Conservation (phyloP, 2,329 filamentous ascomycete genomes). For the Xenoacremonium recifei region DNA sequence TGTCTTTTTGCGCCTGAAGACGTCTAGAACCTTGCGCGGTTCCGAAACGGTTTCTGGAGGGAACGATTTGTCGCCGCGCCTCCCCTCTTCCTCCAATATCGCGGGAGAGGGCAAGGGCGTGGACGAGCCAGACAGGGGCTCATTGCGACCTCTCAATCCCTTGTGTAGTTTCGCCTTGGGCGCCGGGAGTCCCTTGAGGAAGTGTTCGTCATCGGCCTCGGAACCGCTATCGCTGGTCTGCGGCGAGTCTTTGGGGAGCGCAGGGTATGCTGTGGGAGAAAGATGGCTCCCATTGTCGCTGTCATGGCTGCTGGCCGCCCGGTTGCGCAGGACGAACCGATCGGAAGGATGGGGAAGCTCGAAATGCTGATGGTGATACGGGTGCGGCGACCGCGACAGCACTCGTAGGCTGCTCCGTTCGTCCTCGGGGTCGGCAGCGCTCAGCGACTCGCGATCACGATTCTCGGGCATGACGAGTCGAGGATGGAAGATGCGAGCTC, state of each 20-base stretch:
- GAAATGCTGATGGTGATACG: slow-evolving; percentile 60
- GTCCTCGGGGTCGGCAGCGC: slow-evolving; percentile 31
- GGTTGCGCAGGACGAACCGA: slow-evolving; percentile 26
- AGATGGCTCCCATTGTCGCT: slow-evolving; percentile 15
- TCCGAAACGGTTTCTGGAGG: slow-evolving; percentile 12
- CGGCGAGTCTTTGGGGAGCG: slow-evolving; percentile 50
- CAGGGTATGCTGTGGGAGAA: slow-evolving; percentile 24
- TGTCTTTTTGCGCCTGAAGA: slow-evolving; percentile 46
- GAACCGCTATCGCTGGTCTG: slow-evolving; percentile 85
- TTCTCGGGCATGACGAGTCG: slow-evolving; percentile 46
- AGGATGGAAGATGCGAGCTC: slow-evolving; percentile 17
- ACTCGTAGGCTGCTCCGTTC: slow-evolving; percentile 43
- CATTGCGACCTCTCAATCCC: slow-evolving; percentile 66
- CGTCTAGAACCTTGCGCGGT: slow-evolving; percentile 20
- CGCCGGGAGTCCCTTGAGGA: slow-evolving; percentile 80
- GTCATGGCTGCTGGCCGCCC: slow-evolving; percentile 14
- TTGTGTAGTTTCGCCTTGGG: slow-evolving; percentile 73
- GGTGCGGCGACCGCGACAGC: slow-evolving; percentile 64
- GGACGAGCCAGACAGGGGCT: slow-evolving; percentile 50
- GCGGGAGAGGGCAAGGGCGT: slow-evolving; percentile 55
- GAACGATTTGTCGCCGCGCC: slow-evolving; percentile 19
- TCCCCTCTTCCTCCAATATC: slow-evolving; percentile 41
- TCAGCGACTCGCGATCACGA: slow-evolving; percentile 35
- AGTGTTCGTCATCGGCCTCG: slow-evolving; percentile 91
- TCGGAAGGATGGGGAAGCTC: slow-evolving; percentile 55